Evolutionary conservation across 140 eudicot genomes (phyloP), one percentile per base, ranked within the genome.

Genomic region (Stevia rebaudiana): DNA sequence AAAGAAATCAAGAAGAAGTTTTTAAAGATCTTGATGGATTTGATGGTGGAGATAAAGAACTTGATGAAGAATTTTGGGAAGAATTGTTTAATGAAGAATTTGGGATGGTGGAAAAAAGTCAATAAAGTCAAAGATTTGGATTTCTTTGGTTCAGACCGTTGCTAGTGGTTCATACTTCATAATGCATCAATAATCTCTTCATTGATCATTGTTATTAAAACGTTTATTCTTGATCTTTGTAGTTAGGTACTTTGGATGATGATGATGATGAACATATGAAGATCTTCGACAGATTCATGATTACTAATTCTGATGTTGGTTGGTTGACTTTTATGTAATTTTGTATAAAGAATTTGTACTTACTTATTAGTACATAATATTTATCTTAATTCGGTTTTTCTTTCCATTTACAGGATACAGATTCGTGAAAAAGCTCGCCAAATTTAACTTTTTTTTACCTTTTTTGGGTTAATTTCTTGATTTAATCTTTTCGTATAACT

Each of bases 41-140:
- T 19, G 70, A 74, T 35, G 41, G 65, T 24, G 79, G 4, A 35
- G 76, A 75, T 24, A 73, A 36, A 39, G 73, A 72, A 59, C 72
- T 88, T 44, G 84, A 80, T 80, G 89, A 79, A 44, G 85, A 74
- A 36, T 89, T 85, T 56, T 89, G 90, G 97, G 88, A 76, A 36
- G 95, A 78, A 8, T 69, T 89, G 47, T 49, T 85, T 5, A 76
- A 63, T 50, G 83, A 78, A 53, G 76, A 66, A 24, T 76, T 76
- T 47, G 83, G 61, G 54, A 49, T 65, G 30, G 21, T 60, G 8
- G 82, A 75, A 74, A 57, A 70, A 49, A 76, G 50, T n/a, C 70
- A 52, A 67, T 55, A 61, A 74, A 31, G 81, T 42, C 21, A 21
- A 63, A 51, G 33, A 50, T 55, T 31, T 52, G 52, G 56, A 61